A percentile compares a stretch with the other conserved stretches of the same genome.
Conservation (phyloP, 1,284 basidiomycete genomes). For the Flammula alnicola region DNA sequence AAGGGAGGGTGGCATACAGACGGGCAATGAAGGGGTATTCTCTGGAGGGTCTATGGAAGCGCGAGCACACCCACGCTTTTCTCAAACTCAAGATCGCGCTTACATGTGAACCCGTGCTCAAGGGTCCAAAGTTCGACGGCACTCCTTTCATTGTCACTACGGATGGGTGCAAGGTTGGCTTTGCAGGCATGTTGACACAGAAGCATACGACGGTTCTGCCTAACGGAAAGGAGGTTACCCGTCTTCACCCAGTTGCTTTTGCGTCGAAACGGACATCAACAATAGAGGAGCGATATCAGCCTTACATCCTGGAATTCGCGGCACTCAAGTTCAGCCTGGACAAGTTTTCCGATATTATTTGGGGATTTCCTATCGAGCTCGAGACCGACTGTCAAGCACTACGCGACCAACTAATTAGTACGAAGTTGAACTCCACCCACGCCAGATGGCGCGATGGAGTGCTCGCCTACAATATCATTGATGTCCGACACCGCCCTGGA, state of each 20-base stretch:
- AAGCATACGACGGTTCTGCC: conserved; percentile 23
- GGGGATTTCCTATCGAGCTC: conserved; percentile 32
- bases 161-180: conserved; percentile 38
- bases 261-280: conserved; percentile 35
- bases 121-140: conserved; percentile 33
- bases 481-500: conserved; percentile 31
- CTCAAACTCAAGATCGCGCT: conserved; percentile 32
- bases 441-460: conserved; percentile 34
- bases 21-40: conserved; percentile 24
- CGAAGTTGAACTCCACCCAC: conserved; percentile 31
- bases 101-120: conserved; percentile 34
- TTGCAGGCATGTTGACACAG: conserved; percentile 37
- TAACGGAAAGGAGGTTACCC: conserved; percentile 24
- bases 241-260: conserved; percentile 34
- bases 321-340: conserved; percentile 35
- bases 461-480: conserved; percentile 30
- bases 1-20: conserved; percentile 27
- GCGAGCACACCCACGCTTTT: conserved; percentile 34
- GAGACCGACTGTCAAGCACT: conserved; percentile 39
- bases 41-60: conserved; percentile 30
- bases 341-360: conserved; percentile 34
- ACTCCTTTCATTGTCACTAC: conserved; percentile 39
- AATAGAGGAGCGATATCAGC: conserved; percentile 36
- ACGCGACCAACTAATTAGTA: conserved; percentile 23
- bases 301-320: conserved; percentile 38